Base-by-base conservation (phyloP, 2,329 filamentous ascomycete species). In the Pestalotiopsis sp. region DNA sequence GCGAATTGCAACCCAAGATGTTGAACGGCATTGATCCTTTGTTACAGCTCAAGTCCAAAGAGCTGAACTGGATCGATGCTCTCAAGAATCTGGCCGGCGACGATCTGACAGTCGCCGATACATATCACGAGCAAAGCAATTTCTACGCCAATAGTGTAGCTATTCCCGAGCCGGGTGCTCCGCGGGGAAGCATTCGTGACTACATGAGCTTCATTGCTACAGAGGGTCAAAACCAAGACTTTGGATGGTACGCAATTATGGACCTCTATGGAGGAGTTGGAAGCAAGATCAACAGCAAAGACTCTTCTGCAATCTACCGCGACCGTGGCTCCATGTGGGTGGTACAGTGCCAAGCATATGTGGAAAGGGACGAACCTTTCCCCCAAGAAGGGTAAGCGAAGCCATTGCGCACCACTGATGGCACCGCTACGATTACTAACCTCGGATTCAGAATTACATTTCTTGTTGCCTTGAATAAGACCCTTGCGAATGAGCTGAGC, bases 71-170 rank as follows among this genome's bases (percentile, higher is more conserved):
- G 74, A 69, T 73, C 6, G 63, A 73, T 1, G 69, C 73, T 6
- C 68, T 77, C 52, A 73, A 70, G 12, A 20, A 57, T 4, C 65
- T 75, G 20, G 63, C 20, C 20, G 66, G 60, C 14, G 72, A 73
- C 7, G 41, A 65, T 2, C 70, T 78, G 11, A 52, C 60, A 0
- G 67, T 71, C 17, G 27, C 68, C 20, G 41, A 23, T 6, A 56
- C 69, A 4, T 69, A 74, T 63, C 23, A 56, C 4, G 71, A 71
- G 38, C 75, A 70, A 23, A 69, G 72, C 57, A 76, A 74, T 38
- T 81, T 81, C 71, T 80, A 78, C 65, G 77, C 80, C 64, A 82
- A 81, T 71, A 78, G 77, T 63, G 73, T 79, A 27, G 74, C 74
- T 4, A 70, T 78, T 4, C 73, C 77, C 1, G 72, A 73, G 38